Base-by-base conservation (phyloP, 139 green algal species). In the Dunaliella primolecta region DNA sequence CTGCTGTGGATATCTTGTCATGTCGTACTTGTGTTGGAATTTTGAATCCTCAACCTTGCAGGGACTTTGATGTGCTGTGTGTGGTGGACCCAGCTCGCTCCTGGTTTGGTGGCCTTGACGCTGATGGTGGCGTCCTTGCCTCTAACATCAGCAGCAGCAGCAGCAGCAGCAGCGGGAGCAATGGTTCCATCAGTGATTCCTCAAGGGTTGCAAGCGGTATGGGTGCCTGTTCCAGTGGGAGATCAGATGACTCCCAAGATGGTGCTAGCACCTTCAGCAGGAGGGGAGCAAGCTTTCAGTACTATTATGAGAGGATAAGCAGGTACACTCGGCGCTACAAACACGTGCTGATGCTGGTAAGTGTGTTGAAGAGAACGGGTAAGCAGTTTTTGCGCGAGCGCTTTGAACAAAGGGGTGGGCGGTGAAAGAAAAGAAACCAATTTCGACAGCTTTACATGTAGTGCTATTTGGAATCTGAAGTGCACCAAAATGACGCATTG, bases 1-100 rank as follows among this genome's bases (percentile, higher is more conserved):
- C n/a, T n/a, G n/a, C n/a, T n/a, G n/a, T n/a, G n/a, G n/a, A n/a
- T n/a, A n/a, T n/a, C n/a, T n/a, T n/a, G n/a, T n/a, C n/a, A n/a
- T n/a, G n/a, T n/a, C n/a, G n/a, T n/a, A n/a, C n/a, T n/a, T n/a
- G n/a, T n/a, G n/a, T n/a, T n/a, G n/a, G n/a, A n/a, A n/a, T n/a
- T n/a, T n/a, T n/a, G n/a, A n/a, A n/a, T n/a, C n/a, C n/a, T n/a
- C n/a, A n/a, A n/a, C n/a, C n/a, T n/a, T n/a, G n/a, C 86, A 91
- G 90, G 1, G 35, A 78, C 57, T 98, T 98, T 84, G 95, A 98
- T 75, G 91, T 95, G 70, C 86, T 98, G 31, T 98, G 94, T 80
- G 93, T 98, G 29, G 95, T 96, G 29, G 95, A 98, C 84, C 87
- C 91, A 0, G 21, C 46, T 33, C 87, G 95, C 2, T 64, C 57